Evolutionary conservation across 345 rosid genomes (phyloP).

Genomic region (Jatropha curcas): DNA sequence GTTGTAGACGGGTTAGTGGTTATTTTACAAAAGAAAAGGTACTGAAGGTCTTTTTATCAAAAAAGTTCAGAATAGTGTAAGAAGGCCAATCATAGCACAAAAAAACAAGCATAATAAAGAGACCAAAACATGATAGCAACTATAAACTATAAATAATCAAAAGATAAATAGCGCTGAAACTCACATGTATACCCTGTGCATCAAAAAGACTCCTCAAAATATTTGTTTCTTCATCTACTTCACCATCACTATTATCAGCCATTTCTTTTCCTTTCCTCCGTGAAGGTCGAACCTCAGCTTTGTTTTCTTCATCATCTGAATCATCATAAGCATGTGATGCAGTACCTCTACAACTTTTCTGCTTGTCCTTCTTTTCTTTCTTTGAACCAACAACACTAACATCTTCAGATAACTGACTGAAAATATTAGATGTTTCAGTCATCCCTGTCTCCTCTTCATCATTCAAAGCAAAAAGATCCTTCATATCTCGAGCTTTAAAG

Average conservation of each 20-base stretch:
- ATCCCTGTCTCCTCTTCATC: conserved; percentile 67
- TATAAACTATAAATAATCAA: neutral
- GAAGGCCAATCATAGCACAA: neutral
- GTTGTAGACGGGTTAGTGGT: neutral
- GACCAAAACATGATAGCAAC: neutral
- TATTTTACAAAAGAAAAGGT: too few relatives aligned
- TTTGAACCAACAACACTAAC: conserved; percentile 61
- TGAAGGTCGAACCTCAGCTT: conserved; percentile 35
- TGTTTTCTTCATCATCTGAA: conserved; percentile 25
- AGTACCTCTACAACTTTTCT: conserved; percentile 23
- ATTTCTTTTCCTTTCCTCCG: conserved; percentile 50
- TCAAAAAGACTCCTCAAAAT: conserved; percentile 78
- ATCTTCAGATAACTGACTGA: conserved; percentile 77
- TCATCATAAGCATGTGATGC: conserved; percentile 30
- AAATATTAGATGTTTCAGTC: conserved; percentile 87
- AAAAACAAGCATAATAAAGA: neutral
- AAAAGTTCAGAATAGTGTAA: neutral
- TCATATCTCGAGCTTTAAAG: conserved; percentile 96
- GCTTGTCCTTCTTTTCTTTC: conserved; percentile 33
- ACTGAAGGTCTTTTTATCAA: neutral
- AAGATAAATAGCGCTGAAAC: conserved; percentile 27
- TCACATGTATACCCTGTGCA: conserved; percentile 89
- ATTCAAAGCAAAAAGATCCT: conserved; percentile 75
- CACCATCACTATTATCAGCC: conserved; percentile 40
- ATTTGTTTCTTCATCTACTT: conserved; percentile 69